phyloP scores from a whole-genome alignment of 176 grass and related monocot genomes.

The Musa troglodytarum region DNA sequence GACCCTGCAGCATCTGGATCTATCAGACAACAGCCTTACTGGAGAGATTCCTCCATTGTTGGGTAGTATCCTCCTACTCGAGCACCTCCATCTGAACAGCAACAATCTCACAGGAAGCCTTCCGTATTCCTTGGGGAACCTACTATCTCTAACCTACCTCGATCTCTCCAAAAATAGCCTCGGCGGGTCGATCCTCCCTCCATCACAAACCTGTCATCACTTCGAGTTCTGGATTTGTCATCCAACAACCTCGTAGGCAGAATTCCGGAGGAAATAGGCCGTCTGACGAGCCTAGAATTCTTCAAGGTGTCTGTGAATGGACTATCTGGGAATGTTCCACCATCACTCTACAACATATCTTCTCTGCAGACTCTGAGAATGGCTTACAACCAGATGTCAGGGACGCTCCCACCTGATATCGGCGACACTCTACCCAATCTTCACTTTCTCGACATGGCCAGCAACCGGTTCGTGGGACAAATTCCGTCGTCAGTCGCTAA shows the following conservation, averaged over 20 bases:
- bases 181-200: background rate
- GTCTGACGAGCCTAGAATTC: background rate
- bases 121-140: background rate
- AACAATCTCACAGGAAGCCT: constrained; percentile 7
- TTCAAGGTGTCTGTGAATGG: background rate
- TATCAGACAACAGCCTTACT: background rate
- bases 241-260: constrained; percentile 11
- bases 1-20: background rate
- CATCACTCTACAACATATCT: constrained; percentile 16
- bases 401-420: constrained; percentile 9
- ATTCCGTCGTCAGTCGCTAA: constrained; percentile 24
- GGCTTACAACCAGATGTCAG: background rate
- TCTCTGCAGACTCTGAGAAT: background rate
- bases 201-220: constrained; percentile 4
- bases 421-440: constrained; percentile 25
- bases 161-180: background rate
- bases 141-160: background rate
- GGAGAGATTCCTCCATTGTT: background rate
- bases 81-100: background rate
- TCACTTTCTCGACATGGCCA: background rate
- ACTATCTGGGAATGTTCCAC: constrained; percentile 9
- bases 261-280: constrained; percentile 6
- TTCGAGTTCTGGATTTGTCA: background rate
- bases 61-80: background rate
- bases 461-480: constrained; percentile 14